Evolutionary conservation across 345 rosid genomes (phyloP).

Genomic region (Rhodamnia rubescens): DNA sequence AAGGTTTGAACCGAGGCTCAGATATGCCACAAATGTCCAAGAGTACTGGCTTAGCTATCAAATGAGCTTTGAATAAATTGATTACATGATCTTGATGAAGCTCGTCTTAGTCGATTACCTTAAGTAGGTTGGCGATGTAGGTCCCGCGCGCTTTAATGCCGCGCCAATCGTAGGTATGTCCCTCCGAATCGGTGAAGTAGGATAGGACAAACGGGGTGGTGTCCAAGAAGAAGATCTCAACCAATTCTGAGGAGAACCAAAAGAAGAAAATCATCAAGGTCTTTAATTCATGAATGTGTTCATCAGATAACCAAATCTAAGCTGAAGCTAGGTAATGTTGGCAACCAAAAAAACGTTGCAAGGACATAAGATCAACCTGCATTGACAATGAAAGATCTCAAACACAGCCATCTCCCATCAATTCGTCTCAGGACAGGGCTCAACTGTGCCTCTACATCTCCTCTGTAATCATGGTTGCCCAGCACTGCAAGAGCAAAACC

Average conservation of each 20-base stretch:
- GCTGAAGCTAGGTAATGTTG: background rate
- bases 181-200: constrained; percentile 35
- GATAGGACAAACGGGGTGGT: constrained; percentile 63
- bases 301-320: background rate
- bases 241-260: constrained; percentile 22
- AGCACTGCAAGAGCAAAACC: constrained; percentile 17
- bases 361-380: constrained; percentile 12
- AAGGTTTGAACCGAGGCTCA: background rate
- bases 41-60: background rate
- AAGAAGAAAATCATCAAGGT: background rate
- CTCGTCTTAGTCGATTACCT: constrained; percentile 1
- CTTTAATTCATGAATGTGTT: background rate
- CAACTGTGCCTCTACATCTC: constrained; percentile 53
- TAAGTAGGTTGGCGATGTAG: constrained; percentile 23
- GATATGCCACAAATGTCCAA: background rate
- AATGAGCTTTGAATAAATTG: background rate
- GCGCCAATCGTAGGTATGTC: constrained; percentile 56
- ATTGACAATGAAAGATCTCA: constrained; percentile 50
- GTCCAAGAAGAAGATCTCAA: constrained; percentile 59
- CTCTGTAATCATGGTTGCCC: constrained; percentile 79
- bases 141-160: constrained; percentile 38
- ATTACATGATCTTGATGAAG: background rate
- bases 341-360: background rate
- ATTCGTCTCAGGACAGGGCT: constrained; percentile 35
- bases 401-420: constrained; percentile 71